These are phyloP conservation scores for Schizosaccharomyces lindneri DNA, from an alignment of 805 yeast genomes.

Conservation along the genomic window DNA sequence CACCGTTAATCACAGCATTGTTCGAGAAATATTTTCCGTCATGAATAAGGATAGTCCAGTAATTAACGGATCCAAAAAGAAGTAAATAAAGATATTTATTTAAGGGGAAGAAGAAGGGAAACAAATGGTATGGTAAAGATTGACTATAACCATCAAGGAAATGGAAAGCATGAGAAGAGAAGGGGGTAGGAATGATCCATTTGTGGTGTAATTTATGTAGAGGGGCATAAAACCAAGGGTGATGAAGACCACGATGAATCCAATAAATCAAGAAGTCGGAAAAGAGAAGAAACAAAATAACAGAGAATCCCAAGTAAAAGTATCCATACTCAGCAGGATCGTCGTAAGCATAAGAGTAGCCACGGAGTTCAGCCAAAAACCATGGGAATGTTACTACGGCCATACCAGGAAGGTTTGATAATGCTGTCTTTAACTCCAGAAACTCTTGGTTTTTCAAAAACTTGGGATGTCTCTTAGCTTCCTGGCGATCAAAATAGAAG, in stretches of 20 bases:
- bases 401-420: constrained; percentile 57
- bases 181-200: constrained; percentile 96
- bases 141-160: constrained; percentile 79
- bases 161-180: constrained; percentile 95
- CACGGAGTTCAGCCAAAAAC: constrained; percentile 62
- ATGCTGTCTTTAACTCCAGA: constrained; percentile 48
- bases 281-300: constrained; percentile 63
- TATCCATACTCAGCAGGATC: constrained; percentile 41
- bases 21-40: constrained; percentile 89
- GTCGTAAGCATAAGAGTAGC: constrained; percentile 58
- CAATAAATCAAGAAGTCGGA: constrained; percentile 84
- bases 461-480: constrained; percentile 79
- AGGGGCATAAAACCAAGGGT: constrained; percentile 65
- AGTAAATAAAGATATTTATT: constrained; percentile 64
- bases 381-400: constrained; percentile 71
- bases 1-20: constrained; percentile 86
- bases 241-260: constrained; percentile 80
- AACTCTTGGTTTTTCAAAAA: constrained; percentile 81
- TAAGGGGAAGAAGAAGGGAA: constrained; percentile 76
- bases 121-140: constrained; percentile 78
- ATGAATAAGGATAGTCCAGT: constrained; percentile 97
- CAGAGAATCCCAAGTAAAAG: constrained; percentile 40
- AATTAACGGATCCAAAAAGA: constrained; percentile 73
- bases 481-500: constrained; percentile 62
- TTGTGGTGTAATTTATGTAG: constrained; percentile 96